These are phyloP conservation scores for Marchantia paleacea DNA, from an alignment of 225 moss, liverwort and hornwort species.

Conservation along the genomic window DNA sequence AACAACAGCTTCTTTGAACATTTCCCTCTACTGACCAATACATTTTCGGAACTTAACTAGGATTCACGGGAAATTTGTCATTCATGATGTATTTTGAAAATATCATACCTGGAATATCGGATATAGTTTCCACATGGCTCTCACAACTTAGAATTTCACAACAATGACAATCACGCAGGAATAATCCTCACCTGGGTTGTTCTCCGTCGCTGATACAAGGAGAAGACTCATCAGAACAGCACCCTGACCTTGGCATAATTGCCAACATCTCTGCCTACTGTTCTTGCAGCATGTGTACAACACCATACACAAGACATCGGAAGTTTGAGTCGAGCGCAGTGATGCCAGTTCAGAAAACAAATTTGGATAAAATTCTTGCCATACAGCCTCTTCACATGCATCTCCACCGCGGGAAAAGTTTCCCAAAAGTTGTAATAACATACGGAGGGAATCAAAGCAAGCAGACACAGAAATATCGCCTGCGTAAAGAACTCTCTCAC, in stretches of 20 bases:
- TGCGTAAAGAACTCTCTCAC: neutral
- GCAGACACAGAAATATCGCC: neutral
- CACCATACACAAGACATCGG: constrained; percentile 70
- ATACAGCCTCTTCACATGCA: constrained; percentile 50
- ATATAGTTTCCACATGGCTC: neutral
- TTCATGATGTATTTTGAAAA: no score
- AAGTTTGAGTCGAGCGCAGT: constrained; percentile 37
- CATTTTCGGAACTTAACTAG: neutral
- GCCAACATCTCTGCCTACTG: constrained; percentile 45
- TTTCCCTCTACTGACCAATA: neutral
- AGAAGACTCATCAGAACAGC: constrained; percentile 50
- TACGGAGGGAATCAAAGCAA: constrained; percentile 39
- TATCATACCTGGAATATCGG: no score
- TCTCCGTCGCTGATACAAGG: constrained; percentile 38
- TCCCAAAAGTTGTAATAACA: constrained; percentile 73
- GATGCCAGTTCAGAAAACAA: constrained; percentile 42
- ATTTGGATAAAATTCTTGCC: constrained; percentile 56
- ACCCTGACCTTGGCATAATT: constrained; percentile 56
- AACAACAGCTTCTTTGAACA: neutral
- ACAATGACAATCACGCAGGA: neutral
- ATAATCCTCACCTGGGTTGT: constrained; percentile 20
- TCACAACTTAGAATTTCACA: neutral
- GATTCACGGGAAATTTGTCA: no score
- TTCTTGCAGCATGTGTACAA: constrained; percentile 61
- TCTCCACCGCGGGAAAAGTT: constrained; percentile 72